Conservation (phyloP, 768 basidiomycete species). For the Asterophora lycoperdoides region DNA sequence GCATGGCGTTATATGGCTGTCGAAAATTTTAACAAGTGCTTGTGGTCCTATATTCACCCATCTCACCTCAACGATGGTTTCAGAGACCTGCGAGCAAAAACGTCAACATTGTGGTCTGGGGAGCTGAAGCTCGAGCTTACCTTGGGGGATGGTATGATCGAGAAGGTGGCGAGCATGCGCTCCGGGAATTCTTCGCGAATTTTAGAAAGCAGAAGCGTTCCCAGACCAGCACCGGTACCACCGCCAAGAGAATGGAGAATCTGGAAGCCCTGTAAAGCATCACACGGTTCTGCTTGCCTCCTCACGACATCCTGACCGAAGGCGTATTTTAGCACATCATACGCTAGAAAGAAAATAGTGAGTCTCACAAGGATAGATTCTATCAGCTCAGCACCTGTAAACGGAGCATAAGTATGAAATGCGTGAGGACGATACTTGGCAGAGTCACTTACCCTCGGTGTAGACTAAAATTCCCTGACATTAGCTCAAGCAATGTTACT, state of each 20-base stretch:
- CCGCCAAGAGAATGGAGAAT: constrained; percentile 87
- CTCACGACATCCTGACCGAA: constrained; percentile 62
- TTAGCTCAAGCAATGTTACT: background rate
- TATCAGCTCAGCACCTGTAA: constrained; percentile 81
- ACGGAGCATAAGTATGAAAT: background rate
- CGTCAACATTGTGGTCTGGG: background rate
- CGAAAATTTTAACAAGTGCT: constrained; percentile 45
- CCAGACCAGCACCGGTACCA: constrained; percentile 85
- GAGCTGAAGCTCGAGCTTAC: constrained; percentile 17
- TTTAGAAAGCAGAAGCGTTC: constrained; percentile 76
- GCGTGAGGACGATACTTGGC: background rate
- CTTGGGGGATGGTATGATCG: constrained; percentile 51
- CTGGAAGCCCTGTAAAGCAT: constrained; percentile 89
- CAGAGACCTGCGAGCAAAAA: constrained; percentile 36
- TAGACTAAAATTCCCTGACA: constrained; percentile 49
- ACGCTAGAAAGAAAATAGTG: no score
- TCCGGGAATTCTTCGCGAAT: constrained; percentile 69
- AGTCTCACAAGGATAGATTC: constrained; percentile 66
- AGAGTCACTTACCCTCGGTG: constrained; percentile 63
- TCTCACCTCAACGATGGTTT: constrained; percentile 60
- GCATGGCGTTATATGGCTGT: constrained; percentile 82
- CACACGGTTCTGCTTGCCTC: constrained; percentile 75
- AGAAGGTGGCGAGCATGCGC: constrained; percentile 53
- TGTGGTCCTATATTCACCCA: constrained; percentile 34
- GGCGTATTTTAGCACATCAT: background rate